These are phyloP conservation scores for Kurtzmaniella quercitrusa DNA, from an alignment of 1,139 yeast species.

Conservation along the genomic window DNA sequence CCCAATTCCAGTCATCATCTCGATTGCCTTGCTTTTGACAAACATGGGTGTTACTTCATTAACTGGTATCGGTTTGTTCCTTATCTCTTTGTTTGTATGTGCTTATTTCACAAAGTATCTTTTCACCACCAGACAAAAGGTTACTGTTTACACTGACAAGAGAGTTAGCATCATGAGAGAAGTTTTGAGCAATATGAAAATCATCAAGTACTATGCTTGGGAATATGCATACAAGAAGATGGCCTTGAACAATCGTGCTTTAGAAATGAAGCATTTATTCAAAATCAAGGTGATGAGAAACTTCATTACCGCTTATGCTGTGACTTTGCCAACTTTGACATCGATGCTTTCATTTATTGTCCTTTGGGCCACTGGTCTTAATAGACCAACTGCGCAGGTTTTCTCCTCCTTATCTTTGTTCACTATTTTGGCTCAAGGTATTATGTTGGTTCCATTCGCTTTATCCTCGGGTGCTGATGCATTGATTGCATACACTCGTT, in stretches of 20 bases:
- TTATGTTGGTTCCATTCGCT: constrained; percentile 53
- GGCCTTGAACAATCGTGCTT: constrained; percentile 31
- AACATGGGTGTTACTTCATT: constrained; percentile 40
- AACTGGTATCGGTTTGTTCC: constrained; percentile 41
- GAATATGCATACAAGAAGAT: constrained; percentile 40
- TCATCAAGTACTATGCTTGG: constrained; percentile 48
- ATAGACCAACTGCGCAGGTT: constrained; percentile 40
- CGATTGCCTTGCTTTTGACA: constrained; percentile 31
- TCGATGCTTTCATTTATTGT: constrained; percentile 42
- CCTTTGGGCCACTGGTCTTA: constrained; percentile 36
- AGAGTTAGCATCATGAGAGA: constrained; percentile 45
- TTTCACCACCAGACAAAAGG: constrained; percentile 34
- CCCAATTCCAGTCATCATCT: constrained; percentile 42
- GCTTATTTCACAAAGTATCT: constrained; percentile 33
- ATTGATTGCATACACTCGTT: constrained; percentile 46
- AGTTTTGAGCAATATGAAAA: constrained; percentile 37
- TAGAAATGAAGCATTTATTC: constrained; percentile 40
- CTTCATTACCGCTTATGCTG: constrained; percentile 46
- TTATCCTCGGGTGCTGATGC: constrained; percentile 55
- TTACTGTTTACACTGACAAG: constrained; percentile 39
- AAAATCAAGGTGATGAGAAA: constrained; percentile 43
- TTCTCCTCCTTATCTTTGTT: constrained; percentile 52
- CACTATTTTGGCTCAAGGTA: constrained; percentile 48
- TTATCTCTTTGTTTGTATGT: constrained; percentile 37
- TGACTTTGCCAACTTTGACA: constrained; percentile 38